Conservation (phyloP, 2,329 filamentous ascomycete species). For the Orbilia blumenaviensis region DNA sequence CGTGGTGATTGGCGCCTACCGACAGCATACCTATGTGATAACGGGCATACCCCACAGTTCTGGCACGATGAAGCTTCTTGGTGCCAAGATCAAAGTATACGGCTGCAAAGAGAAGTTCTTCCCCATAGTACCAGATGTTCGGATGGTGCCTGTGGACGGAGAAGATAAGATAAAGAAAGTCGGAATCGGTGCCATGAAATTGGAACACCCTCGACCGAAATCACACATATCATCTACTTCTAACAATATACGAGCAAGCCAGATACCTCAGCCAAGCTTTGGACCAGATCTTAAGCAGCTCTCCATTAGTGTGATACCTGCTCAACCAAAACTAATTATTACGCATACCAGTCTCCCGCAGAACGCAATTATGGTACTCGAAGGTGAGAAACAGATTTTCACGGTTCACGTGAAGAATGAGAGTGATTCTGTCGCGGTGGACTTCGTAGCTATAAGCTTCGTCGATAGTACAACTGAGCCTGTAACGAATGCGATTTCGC, state of each 20-base stretch:
- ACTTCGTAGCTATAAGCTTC: conserved; percentile 87
- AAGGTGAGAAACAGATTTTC: conserved; percentile 83
- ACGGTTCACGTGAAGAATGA: conserved; percentile 81
- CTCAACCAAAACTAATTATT: conserved; percentile 79
- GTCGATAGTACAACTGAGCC: conserved; percentile 85
- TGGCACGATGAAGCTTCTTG: conserved; percentile 77
- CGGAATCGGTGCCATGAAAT: conserved; percentile 70
- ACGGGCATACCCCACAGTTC: conserved; percentile 73
- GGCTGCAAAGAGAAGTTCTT: conserved; percentile 85
- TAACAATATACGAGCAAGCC: conserved; percentile 28
- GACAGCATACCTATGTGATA: conserved; percentile 74
- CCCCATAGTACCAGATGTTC: conserved; percentile 73
- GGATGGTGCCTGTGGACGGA: conserved; percentile 73
- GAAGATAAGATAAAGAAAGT: conserved; percentile 79
- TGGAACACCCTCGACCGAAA: conserved; percentile 58
- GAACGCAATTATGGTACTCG: conserved; percentile 87
- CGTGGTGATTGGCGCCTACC: conserved; percentile 79
- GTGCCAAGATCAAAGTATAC: conserved; percentile 79
- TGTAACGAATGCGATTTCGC: conserved; percentile 77
- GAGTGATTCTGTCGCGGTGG: conserved; percentile 75
- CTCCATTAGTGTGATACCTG: conserved; percentile 77
- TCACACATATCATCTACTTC: conserved; percentile 55
- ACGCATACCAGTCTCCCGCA: conserved; percentile 81
- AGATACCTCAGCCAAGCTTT: conserved; percentile 20
- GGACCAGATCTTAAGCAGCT: conserved; percentile 65